phyloP scores from a whole-genome alignment of 192 early-diverging fungal species.

The Gryganskiella cystojenkinii region DNA sequence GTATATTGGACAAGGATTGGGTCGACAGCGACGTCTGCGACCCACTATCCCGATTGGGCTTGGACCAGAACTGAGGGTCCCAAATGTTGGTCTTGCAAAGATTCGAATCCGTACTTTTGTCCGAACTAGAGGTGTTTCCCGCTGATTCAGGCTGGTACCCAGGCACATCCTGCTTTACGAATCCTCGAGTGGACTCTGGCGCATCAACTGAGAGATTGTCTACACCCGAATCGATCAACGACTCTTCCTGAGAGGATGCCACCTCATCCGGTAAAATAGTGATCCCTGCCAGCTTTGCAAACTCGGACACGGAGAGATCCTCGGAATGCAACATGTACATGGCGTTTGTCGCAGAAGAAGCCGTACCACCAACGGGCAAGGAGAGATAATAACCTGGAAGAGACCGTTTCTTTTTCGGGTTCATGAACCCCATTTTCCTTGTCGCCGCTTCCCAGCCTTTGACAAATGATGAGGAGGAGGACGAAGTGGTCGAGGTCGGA shows the following conservation, averaged over 20 bases:
- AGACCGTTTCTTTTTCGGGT: slow-evolving; percentile 14
- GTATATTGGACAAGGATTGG: slow-evolving; percentile 4
- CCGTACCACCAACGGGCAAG: slow-evolving; percentile 21
- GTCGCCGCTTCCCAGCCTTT: slow-evolving; percentile 4
- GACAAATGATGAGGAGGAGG: neutral
- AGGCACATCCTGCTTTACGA: neutral
- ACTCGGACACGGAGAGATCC: slow-evolving; percentile 41
- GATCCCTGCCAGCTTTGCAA: slow-evolving; percentile 46
- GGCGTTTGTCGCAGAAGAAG: slow-evolving; percentile 8
- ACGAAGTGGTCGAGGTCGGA: too few relatives aligned
- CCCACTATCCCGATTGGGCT: neutral
- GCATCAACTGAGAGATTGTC: neutral
- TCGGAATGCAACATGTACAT: slow-evolving; percentile 37
- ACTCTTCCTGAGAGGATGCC: neutral
- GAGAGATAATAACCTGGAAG: slow-evolving; percentile 31
- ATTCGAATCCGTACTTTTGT: slow-evolving; percentile 10
- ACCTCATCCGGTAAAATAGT: slow-evolving; percentile 37
- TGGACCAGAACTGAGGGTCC: slow-evolving; percentile 43
- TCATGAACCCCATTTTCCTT: slow-evolving; percentile 17
- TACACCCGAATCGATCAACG: neutral
- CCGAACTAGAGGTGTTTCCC: slow-evolving; percentile 20
- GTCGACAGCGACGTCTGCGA: neutral
- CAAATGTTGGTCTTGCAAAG: slow-evolving; percentile 23
- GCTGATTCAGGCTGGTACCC: neutral
- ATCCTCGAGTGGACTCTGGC: too few relatives aligned